A percentile compares a stretch with the other conserved stretches of the same genome.
Conservation (phyloP, 2,329 filamentous ascomycete species). For the Cucurbitaria berberidis region DNA sequence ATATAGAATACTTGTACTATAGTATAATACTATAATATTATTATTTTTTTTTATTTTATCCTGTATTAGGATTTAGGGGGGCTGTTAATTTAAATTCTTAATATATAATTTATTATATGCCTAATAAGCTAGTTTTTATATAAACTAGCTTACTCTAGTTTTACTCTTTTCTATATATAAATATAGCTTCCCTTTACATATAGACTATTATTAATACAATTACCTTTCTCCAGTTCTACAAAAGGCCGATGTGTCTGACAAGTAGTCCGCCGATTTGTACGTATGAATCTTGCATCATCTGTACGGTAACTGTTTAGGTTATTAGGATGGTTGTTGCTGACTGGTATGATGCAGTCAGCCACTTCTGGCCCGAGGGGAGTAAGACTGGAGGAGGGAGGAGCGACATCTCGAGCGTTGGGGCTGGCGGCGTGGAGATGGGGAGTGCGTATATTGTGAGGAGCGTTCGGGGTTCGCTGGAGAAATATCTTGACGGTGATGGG, state of each 20-base stretch:
- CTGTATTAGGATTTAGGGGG: too few relatives aligned
- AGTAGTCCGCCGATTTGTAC: constrained; percentile 26
- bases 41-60: too few relatives aligned
- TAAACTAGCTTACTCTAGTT: too few relatives aligned
- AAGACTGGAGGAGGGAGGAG: constrained; percentile 17
- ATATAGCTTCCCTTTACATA: too few relatives aligned
- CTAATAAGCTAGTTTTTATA: too few relatives aligned
- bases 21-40: too few relatives aligned
- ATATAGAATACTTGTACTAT: too few relatives aligned
- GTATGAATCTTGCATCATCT: neutral
- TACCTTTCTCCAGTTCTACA: too few relatives aligned
- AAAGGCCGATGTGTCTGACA: constrained; percentile 31
- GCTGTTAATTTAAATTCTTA: too few relatives aligned
- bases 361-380: constrained; percentile 13
- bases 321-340: neutral
- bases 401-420: constrained; percentile 32
- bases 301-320: neutral
- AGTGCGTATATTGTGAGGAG: constrained; percentile 32
- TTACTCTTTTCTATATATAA: too few relatives aligned
- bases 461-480: constrained; percentile 15
- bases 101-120: too few relatives aligned
- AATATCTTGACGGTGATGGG: neutral
- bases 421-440: constrained; percentile 17
- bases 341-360: constrained; percentile 19
- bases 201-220: too few relatives aligned